Evolutionary conservation across 805 yeast genomes (phyloP).

Genomic region (Lachancea sp.): DNA sequence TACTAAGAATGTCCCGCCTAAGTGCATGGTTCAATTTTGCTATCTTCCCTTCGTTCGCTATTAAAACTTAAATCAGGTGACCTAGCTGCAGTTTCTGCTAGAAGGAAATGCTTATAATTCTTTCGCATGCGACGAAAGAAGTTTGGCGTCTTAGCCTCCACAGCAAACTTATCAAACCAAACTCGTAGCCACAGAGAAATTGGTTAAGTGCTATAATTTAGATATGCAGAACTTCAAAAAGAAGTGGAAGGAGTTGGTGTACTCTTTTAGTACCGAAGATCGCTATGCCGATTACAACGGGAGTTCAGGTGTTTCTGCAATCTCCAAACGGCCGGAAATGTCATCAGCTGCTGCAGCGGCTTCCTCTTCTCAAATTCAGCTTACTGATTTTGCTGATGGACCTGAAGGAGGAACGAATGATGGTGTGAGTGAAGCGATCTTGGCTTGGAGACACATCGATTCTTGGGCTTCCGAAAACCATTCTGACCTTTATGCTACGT

Average conservation of each 20-base stretch:
- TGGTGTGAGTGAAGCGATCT: conserved; percentile 67
- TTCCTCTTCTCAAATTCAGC: conserved; percentile 15
- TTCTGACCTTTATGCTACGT: conserved; percentile 73
- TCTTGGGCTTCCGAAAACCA: conserved; percentile 73
- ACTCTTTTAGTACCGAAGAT: conserved; percentile 59
- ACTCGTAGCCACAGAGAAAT: neutral
- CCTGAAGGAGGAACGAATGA: conserved; percentile 33
- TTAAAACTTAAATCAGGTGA: no score
- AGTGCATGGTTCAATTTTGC: no score
- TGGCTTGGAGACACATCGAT: conserved; percentile 87
- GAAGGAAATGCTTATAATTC: no score
- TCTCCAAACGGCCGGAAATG: neutral
- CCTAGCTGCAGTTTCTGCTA: no score
- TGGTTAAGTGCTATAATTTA: neutral
- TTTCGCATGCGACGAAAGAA: no score
- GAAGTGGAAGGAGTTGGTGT: conserved; percentile 51
- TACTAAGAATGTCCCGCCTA: no score
- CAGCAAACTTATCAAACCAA: neutral
- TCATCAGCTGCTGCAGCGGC: conserved; percentile 24
- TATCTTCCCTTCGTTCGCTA: no score
- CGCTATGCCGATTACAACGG: conserved; percentile 63
- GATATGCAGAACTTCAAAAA: conserved; percentile 37
- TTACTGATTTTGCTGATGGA: conserved; percentile 35
- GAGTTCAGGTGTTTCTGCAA: conserved; percentile 27
- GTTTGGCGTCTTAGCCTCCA: no score